Base-by-base conservation (phyloP, 306 rosid genomes). In the Dalbergia cochinchinensis region DNA sequence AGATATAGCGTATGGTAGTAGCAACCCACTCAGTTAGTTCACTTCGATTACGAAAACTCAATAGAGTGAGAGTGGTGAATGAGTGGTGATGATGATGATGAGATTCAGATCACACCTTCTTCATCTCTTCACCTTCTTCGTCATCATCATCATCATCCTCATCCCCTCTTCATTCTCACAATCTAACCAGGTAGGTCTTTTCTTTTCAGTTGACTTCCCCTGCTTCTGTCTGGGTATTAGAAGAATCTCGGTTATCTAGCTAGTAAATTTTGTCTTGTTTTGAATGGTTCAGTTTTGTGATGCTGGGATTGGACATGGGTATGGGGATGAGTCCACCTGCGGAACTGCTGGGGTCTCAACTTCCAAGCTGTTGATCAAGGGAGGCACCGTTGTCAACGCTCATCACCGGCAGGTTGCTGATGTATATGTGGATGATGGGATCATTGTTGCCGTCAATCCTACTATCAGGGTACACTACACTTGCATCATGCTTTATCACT, bases 351-450 rank as follows among this genome's bases (percentile, higher is more conserved):
- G 86, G 55, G 20, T 44, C 59, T 31, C 90, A 3, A 44, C 88
- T 12, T 74, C 92, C 13, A 90, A 88, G 87, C 63, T 94, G 78
- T 78, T 94, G 89, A 91, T 94, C 53, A 94, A 88, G 77, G 97
- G 97, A 3, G 97, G 97, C 19, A 85, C 83, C 4, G 95, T 94
- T 10, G 97, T 91, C 34, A 94, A 94, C 80, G 97, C 97, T 81
- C 92, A 92, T 64, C 87, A 82, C 13, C 89, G 73, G 82, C 94
- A 94, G 74, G 14, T 87, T 71, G 97, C 99, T 48, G 97, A 92
- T 85, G 97, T 94, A 73, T 94, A 92, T 78, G 90, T 94, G 6
- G 91, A 91, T 74, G 91, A 89, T 68, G 99, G 95, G 13, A 80
- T 91, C 64, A 90, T 92, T 61, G 80, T 92, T 74, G 88, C 95